Conservation (phyloP, 352 stramenopile genomes). For the Pythium coloratum region DNA sequence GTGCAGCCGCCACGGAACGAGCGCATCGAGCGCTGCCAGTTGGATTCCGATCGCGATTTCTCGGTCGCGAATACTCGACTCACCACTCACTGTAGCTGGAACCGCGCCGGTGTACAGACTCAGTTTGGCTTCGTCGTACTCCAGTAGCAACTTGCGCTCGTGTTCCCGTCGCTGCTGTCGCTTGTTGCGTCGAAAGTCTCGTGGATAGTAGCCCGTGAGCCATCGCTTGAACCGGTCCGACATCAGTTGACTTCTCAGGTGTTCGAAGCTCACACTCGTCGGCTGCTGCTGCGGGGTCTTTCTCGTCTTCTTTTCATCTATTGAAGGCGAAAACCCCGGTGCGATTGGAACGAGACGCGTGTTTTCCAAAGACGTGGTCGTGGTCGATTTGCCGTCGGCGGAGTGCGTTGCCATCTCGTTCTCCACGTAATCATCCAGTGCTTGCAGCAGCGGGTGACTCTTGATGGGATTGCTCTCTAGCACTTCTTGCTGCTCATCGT, state of each 20-base stretch:
- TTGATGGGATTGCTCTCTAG: conserved; percentile 62
- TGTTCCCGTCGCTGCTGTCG: conserved; percentile 21
- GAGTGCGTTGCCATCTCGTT: conserved; percentile 32
- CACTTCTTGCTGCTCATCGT: conserved; percentile 68
- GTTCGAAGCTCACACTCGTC: conserved; percentile 6
- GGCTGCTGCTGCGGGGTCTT: neutral
- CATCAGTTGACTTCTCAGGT: conserved; percentile 16
- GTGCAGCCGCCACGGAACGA: conserved; percentile 16
- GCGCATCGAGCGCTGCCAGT: conserved; percentile 7
- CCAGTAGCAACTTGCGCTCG: conserved; percentile 18
- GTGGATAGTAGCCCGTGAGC: conserved; percentile 22
- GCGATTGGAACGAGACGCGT: conserved; percentile 8
- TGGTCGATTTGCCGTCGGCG: neutral
- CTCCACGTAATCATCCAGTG: conserved; percentile 65
- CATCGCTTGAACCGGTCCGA: conserved; percentile 23
- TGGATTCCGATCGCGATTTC: conserved; percentile 23
- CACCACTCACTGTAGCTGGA: neutral
- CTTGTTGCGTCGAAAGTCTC: conserved; percentile 22
- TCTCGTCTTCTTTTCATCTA: conserved; percentile 16
- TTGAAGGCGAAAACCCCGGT: conserved; percentile 24
- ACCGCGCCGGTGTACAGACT: conserved; percentile 3
- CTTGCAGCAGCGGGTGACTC: conserved; percentile 61
- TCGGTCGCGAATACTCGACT: neutral
- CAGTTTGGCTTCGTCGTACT: conserved; percentile 24
- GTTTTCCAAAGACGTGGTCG: neutral